A percentile compares a stretch with the other conserved stretches of the same genome.
phyloP scores from a whole-genome alignment of 257 asterid species.

The Primulina eburnea region DNA sequence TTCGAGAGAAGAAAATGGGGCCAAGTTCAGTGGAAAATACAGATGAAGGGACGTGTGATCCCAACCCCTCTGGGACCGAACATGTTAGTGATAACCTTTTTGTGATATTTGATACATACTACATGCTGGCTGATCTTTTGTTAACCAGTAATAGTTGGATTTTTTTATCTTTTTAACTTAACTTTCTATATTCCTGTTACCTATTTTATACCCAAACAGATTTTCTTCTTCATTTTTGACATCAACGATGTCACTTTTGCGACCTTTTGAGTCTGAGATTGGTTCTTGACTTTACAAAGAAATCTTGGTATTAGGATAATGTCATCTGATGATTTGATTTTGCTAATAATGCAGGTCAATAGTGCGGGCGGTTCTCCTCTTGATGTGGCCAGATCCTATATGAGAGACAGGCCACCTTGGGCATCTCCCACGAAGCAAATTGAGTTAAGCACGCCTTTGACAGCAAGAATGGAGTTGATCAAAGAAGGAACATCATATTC shows the following conservation, averaged over 20 bases:
- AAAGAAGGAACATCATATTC: slow-evolving; percentile 47
- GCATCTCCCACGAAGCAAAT: slow-evolving; percentile 51
- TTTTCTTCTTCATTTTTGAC: slow-evolving; percentile 5
- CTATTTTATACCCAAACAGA: slow-evolving; percentile 4
- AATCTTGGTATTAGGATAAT: slow-evolving; percentile 22
- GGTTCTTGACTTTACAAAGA: slow-evolving; percentile 19
- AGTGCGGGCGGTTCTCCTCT: slow-evolving; percentile 62
- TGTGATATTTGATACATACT: slow-evolving; percentile 11
- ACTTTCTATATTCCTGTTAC: not conserved
- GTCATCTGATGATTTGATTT: slow-evolving; percentile 20
- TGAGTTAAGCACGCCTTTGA: slow-evolving; percentile 50
- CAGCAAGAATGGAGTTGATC: slow-evolving; percentile 41
- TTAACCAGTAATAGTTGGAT: slow-evolving; percentile 11
- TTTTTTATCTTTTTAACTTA: not conserved
- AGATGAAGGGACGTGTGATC: slow-evolving; percentile 34
- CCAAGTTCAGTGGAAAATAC: slow-evolving; percentile 40
- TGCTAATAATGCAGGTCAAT: slow-evolving; percentile 42
- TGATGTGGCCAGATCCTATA: slow-evolving; percentile 72
- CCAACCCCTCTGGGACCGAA: slow-evolving; percentile 30
- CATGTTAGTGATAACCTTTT: slow-evolving; percentile 36
- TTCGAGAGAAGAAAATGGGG: slow-evolving; percentile 62
- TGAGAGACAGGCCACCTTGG: slow-evolving; percentile 77
- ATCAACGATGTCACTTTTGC: slow-evolving; percentile 12
- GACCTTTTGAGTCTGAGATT: slow-evolving; percentile 4
- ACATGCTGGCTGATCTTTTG: not conserved